Base-by-base conservation (phyloP, 306 rosid genomes). In the Adenanthera pavonina region DNA sequence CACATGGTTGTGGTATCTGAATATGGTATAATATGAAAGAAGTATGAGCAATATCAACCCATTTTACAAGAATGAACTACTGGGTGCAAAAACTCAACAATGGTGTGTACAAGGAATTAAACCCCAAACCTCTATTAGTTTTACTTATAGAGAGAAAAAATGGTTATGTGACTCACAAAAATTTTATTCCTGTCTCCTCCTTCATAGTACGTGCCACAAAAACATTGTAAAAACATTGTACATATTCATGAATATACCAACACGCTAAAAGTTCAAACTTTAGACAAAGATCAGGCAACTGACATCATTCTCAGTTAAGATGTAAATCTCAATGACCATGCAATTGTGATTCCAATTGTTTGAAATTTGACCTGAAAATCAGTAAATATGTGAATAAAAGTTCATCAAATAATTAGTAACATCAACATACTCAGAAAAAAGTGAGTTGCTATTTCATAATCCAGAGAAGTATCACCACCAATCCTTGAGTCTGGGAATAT, bases 211-310 rank as follows among this genome's bases (percentile, higher is more conserved):
- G 49, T 25, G 14, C 41, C 25, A 48, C 30, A 25, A 25, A 25
- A 25, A 25, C 30, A 25, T 25, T 25, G 25, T 30, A 72, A 8
- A 25, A 25, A 44, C 56, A 30, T 69, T 69, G 57, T 34, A 34
- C 57, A 70, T 20, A 70, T 46, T 70, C 56, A 70, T 30, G 41
- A 6, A 70, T 44, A 46, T 20, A 44, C 36, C 74, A 19, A 4
- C 56, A 69, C 35, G 41, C 57, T 30, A 41, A 41, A 46, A 25
- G 59, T 47, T 47, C 19, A 70, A 70, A 30, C 34, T 20, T 70
- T 70, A 60, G 16, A 70, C 75, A 46, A 67, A 70, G 46, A 51
- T n/a, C 52, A n/a, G 17, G 64, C 34, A 52, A 72, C 34, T 33
- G 20, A 51, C 47, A 8, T 51, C 44, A 51, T 33, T 46, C 35